Evolutionary conservation across 2,329 filamentous ascomycete genomes (phyloP).

Genomic region (Colletotrichum siamense): DNA sequence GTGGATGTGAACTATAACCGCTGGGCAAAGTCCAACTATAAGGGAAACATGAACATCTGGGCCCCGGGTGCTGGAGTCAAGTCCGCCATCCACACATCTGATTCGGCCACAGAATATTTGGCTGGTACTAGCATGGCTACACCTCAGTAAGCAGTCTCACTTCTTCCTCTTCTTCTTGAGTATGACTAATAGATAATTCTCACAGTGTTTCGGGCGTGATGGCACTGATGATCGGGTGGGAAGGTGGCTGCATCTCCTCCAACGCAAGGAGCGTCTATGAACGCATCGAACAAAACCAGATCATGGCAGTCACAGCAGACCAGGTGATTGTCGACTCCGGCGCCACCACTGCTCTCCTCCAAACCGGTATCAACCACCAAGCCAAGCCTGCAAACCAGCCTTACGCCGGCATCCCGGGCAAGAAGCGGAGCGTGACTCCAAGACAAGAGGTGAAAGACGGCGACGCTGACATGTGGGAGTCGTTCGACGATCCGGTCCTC

Average conservation of each 20-base stretch:
- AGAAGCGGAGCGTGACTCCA: not conserved
- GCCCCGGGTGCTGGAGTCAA: too few relatives aligned
- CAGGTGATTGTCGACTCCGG: not conserved
- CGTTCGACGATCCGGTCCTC: not conserved
- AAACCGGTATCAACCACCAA: not conserved
- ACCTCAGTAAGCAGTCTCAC: not conserved
- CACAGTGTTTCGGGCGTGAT: not conserved
- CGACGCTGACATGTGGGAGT: not conserved
- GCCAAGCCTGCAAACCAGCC: not conserved
- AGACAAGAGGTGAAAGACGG: not conserved
- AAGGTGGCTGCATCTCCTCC: not conserved
- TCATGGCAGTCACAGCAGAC: not conserved
- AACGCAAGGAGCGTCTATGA: not conserved
- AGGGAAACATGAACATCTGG: too few relatives aligned
- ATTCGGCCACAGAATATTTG: not conserved
- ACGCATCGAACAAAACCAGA: not conserved
- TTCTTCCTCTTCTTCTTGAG: not conserved
- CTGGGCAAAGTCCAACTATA: too few relatives aligned
- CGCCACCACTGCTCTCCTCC: not conserved
- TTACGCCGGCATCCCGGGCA: not conserved
- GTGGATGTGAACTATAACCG: too few relatives aligned
- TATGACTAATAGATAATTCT: not conserved
- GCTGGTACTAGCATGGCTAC: not conserved
- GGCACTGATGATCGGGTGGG: not conserved
- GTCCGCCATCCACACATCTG: too few relatives aligned